Evolutionary conservation across 2,329 filamentous ascomycete species (phyloP).

Genomic region (Parasarocladium wereldwijsianum): DNA sequence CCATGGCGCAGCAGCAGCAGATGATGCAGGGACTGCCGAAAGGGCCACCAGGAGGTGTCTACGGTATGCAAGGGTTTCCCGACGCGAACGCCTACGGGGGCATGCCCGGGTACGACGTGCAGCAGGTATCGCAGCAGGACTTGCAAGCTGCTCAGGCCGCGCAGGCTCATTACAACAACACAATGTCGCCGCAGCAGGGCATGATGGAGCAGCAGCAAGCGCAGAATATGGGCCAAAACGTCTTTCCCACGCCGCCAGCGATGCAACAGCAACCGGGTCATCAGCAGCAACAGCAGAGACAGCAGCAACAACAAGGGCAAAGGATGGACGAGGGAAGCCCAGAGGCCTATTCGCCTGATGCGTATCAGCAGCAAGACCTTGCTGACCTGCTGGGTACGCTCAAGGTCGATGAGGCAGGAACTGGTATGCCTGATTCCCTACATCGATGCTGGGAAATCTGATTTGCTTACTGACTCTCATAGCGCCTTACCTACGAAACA

Average conservation of each 20-base stretch:
- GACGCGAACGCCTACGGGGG: constrained; percentile 37
- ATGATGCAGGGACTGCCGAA: constrained; percentile 27
- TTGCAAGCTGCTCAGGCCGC: constrained; percentile 27
- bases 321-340: constrained; percentile 20
- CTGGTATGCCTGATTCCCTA: constrained; percentile 41
- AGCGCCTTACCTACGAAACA: constrained; percentile 76
- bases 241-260: constrained; percentile 38
- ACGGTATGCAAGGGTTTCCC: constrained; percentile 28
- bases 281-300: background rate
- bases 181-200: constrained; percentile 31
- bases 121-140: constrained; percentile 31
- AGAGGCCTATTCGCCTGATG: constrained; percentile 42
- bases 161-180: constrained; percentile 36
- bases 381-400: constrained; percentile 73
- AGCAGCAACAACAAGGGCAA: background rate
- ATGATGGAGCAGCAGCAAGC: constrained; percentile 37
- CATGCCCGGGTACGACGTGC: too few species aligned
- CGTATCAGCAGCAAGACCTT: constrained; percentile 56
- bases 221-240: constrained; percentile 18
- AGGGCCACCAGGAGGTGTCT: constrained; percentile 25
- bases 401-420: constrained; percentile 74
- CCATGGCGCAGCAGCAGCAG: constrained; percentile 29
- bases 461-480: constrained; percentile 7
- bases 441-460: background rate
- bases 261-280: constrained; percentile 11